Base-by-base conservation (phyloP, 495 filamentous ascomycete species). In the Aspergillus panamensis region DNA sequence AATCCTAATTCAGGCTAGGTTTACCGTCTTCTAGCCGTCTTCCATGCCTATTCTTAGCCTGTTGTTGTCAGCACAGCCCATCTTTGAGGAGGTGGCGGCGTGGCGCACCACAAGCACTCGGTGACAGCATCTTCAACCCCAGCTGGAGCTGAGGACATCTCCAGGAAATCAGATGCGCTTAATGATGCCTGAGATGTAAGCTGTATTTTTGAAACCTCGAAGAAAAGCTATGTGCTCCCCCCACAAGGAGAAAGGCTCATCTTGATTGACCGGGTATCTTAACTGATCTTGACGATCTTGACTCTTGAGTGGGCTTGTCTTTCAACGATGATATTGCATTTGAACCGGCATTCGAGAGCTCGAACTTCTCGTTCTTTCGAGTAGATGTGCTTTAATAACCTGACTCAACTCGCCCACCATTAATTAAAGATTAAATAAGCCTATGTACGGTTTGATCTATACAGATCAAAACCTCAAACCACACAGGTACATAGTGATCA, bases 31-130 rank as follows among this genome's bases (percentile, higher is more conserved):
- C 52, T 51, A 55, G 60, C 16, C 31, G 33, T 47, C 31, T 54
- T 58, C 44, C 40, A 44, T 53, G 21, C 32, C 61, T 63, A 60
- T 63, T 57, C 57, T 63, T 63, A 60, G 61, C 19, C 12, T 7
- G 29, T 20, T 40, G 39, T 37, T 25, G 47, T 35, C 19, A 55
- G 14, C 49, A 40, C 53, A 39, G 42, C 30, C 49, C 16, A 29
- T 10, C 8, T 17, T 55, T 12, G 53, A 30, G 53, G 42, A 17
- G 42, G 42, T 45, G 42, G 53, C 53, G 42, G 4, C 4, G 42
- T 45, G 42, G 53, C 53, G 53, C 45, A 49, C 35, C 44, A 55
- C 48, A 58, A 51, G 37, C 47, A 51, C 32, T 45, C 29, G 47
- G 25, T 49, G 37, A 44, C 29, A 39, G 13, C 25, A 21, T 35